Evolutionary conservation across 768 basidiomycete genomes (phyloP), one percentile per base, ranked within the genome.

Genomic region (Mycena epipterygia): DNA sequence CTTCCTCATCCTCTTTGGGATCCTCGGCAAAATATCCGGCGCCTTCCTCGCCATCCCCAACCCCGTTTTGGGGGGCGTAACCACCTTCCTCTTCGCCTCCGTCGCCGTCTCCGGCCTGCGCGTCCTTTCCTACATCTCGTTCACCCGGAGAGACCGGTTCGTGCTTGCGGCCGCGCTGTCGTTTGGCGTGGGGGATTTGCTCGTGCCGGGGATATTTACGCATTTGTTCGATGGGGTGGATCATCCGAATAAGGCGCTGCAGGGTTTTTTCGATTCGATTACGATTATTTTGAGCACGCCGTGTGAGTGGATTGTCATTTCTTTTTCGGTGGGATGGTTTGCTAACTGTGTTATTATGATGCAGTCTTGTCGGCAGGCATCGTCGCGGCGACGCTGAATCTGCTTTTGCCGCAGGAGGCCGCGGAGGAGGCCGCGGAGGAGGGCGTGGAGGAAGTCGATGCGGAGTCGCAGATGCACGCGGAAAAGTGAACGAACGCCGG

Each of bases 21-120:
- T 94, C 52, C 83, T 96, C 5, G 94, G 94, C 48, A 96, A 95
- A 79, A 55, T 68, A 48, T 91, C 94, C 3, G 94, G 94, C 0
- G 89, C 95, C 48, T 94, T 96, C 81, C 87, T 96, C 21, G 89
- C 94, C 1, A 95, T 96, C 68, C 95, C 95, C 1, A 91, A 92
- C 75, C 84, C 94, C 0, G 94, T 95, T 9, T 86, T 95, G 0
- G 95, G 94, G 2, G 94, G 94, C 3, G 93, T 95, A 4, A 96
- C 94, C 14, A 95, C 94, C 3, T 95, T 95, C 86, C 85, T 95
- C 13, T 95, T 96, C 76, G 91, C 93, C 0, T 90, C 86, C 44
- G 94, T 95, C 32, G 86, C 88, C 19, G 87, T 88, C 21, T 52
- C 65, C 1, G 65, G 56, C 29, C 48, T 44, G 2, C 88, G 92